A percentile compares a stretch with the other conserved stretches of the same genome.
Evolutionary conservation across 129 eudicot species (phyloP).

Genomic region (Kitagawia praeruptora): DNA sequence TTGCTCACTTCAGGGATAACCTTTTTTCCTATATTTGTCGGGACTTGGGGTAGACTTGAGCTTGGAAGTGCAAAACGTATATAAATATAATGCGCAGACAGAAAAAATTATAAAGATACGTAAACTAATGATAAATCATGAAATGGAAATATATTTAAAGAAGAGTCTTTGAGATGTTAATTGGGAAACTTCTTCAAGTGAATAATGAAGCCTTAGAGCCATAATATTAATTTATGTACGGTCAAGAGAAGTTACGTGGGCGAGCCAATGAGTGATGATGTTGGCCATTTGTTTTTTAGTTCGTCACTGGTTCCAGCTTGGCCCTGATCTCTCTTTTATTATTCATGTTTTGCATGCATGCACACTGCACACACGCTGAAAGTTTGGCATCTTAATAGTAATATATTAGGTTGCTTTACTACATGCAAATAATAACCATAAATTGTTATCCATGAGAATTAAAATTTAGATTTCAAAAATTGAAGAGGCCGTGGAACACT

Average conservation of each 20-base stretch:
- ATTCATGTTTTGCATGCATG: not conserved
- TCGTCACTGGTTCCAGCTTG: not conserved
- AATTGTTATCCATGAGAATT: not conserved
- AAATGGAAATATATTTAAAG: not conserved
- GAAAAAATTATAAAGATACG: not conserved
- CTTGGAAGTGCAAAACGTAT: not conserved
- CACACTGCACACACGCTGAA: not conserved
- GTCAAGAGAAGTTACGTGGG: not conserved
- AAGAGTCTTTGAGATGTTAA: not conserved
- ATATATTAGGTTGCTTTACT: not conserved
- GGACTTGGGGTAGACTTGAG: not conserved
- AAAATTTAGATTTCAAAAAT: not conserved
- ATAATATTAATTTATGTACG: too few relatives aligned
- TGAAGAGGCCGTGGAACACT: not conserved
- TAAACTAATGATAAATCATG: not conserved
- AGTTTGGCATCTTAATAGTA: not conserved
- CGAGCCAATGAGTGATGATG: not conserved
- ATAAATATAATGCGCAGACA: not conserved
- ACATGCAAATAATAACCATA: not conserved
- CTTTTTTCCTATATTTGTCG: not conserved
- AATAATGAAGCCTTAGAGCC: not conserved
- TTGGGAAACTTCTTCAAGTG: not conserved
- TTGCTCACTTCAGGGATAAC: not conserved
- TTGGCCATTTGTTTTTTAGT: not conserved
- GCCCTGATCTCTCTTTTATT: not conserved